These are phyloP conservation scores for Hypoxylon intermedium DNA, from an alignment of 495 filamentous ascomycete genomes.

Conservation along the genomic window DNA sequence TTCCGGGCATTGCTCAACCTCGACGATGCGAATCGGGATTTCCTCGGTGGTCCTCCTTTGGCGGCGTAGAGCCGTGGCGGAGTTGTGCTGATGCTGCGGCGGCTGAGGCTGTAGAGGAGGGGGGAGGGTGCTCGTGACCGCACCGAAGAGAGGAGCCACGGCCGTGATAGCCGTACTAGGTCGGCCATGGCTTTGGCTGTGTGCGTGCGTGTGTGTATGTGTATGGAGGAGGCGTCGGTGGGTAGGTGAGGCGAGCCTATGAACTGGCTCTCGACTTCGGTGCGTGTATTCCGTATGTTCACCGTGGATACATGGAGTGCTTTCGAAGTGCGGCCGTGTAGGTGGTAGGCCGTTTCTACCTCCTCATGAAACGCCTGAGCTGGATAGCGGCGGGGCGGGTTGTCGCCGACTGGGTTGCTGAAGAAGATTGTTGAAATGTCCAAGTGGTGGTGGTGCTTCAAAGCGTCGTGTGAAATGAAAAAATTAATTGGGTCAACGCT, in stretches of 20 bases:
- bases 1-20: not conserved
- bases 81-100: constrained; percentile 13
- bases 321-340: too few species aligned
- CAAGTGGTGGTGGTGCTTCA: not conserved
- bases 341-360: too few species aligned
- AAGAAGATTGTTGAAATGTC: not conserved
- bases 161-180: constrained; percentile 24
- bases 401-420: not conserved
- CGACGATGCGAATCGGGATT: not conserved
- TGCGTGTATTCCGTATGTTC: not conserved
- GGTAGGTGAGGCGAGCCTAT: too few species aligned
- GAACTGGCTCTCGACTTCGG: not conserved
- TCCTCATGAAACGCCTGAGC: too few species aligned
- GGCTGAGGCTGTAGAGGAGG: constrained; percentile 2
- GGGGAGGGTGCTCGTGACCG: constrained; percentile 1
- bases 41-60: not conserved
- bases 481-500: constrained; percentile 20
- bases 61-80: constrained; percentile 6
- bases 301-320: constrained; percentile 1
- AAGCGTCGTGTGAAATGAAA: constrained; percentile 7
- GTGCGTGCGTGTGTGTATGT: not conserved
- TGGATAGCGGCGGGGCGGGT: too few species aligned
- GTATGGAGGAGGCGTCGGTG: not conserved
- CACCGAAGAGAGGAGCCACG: constrained; percentile 15
- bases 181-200: constrained; percentile 19